A percentile compares a stretch with the other conserved stretches of the same genome.
These are phyloP conservation scores for Bimuria novae-zelandiae DNA, from an alignment of 2,329 filamentous ascomycete genomes.

Conservation along the genomic window DNA sequence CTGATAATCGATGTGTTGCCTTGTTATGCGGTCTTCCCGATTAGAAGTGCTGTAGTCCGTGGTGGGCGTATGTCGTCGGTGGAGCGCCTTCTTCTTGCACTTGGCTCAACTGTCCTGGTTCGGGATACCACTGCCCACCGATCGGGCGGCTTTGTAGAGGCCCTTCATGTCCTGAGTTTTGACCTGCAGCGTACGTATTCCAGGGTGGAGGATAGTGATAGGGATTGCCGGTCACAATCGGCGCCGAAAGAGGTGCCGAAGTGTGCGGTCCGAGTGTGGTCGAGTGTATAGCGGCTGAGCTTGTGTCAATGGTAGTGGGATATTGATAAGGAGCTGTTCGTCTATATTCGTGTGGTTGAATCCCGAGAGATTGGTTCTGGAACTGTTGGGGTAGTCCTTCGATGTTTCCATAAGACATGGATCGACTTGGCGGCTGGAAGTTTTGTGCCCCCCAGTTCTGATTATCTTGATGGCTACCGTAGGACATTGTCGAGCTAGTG, in stretches of 20 bases:
- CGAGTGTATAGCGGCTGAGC: constrained; percentile 26
- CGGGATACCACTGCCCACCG: constrained; percentile 43
- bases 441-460: constrained; percentile 34
- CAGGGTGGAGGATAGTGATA: constrained; percentile 38
- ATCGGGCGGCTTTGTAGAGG: constrained; percentile 37
- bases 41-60: constrained; percentile 36
- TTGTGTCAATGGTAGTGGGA: constrained; percentile 41
- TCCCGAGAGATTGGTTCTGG: constrained; percentile 33
- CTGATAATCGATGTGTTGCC: background rate
- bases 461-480: constrained; percentile 34
- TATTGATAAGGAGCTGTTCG: constrained; percentile 42
- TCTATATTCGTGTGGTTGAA: constrained; percentile 38
- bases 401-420: constrained; percentile 48
- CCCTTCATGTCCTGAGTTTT: constrained; percentile 32
- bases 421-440: constrained; percentile 40
- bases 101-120: constrained; percentile 37
- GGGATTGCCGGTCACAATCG: constrained; percentile 35
- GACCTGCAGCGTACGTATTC: constrained; percentile 34
- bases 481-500: constrained; percentile 43
- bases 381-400: constrained; percentile 43
- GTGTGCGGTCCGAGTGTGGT: constrained; percentile 32
- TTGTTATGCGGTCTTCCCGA: constrained; percentile 18
- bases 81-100: constrained; percentile 43
- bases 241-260: constrained; percentile 41
- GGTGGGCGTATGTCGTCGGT: constrained; percentile 33